A percentile compares a stretch with the other conserved stretches of the same genome.
Evolutionary conservation across 305 asterid species (phyloP).

Genomic region (Solanum hybrid): DNA sequence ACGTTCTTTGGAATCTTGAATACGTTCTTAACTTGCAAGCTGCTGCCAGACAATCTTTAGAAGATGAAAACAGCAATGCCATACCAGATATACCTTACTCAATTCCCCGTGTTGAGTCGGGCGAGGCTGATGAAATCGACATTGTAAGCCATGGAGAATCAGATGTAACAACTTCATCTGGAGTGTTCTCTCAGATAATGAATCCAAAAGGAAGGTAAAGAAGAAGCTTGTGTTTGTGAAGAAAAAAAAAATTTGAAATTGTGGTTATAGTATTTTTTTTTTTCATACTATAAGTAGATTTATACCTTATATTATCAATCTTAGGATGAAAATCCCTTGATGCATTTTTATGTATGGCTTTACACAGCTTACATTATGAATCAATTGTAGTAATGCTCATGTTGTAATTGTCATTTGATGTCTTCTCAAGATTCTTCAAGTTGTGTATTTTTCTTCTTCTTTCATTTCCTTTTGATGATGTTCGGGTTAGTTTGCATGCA

Average conservation of each 20-base stretch:
- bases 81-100: conserved; percentile 21
- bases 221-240: neutral
- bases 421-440: neutral
- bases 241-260: neutral
- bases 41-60: conserved; percentile 13
- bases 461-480: neutral
- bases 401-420: neutral
- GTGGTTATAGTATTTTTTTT: neutral
- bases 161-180: conserved; percentile 21
- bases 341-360: neutral
- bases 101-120: conserved; percentile 15
- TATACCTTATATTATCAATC: neutral
- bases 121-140: conserved; percentile 7
- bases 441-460: neutral
- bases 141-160: conserved; percentile 16
- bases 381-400: neutral
- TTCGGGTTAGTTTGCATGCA: rapidly evolving
- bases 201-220: conserved; percentile 23
- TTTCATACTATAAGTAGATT: neutral
- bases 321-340: neutral
- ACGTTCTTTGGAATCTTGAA: conserved; percentile 26
- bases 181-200: conserved; percentile 20
- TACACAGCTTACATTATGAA: neutral
- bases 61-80: conserved; percentile 10
- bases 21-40: conserved; percentile 24